Evolutionary conservation across 257 asterid genomes (phyloP).

Genomic region (Gentiana straminea): DNA sequence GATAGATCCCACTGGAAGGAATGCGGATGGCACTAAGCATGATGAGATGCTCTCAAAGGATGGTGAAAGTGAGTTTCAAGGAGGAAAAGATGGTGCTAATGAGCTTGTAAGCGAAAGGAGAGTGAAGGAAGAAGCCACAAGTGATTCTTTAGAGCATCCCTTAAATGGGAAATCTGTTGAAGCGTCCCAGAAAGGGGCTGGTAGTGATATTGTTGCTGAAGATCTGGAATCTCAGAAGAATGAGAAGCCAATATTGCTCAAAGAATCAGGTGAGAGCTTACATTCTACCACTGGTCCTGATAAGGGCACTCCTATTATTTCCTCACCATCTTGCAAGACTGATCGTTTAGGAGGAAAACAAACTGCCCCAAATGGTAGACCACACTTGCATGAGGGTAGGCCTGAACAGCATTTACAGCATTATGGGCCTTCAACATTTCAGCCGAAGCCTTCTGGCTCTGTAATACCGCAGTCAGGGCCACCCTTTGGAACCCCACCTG

Average conservation of each 20-base stretch:
- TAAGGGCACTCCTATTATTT: slow-evolving; percentile 12
- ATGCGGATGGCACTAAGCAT: slow-evolving; percentile 13
- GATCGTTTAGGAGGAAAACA: slow-evolving; percentile 9
- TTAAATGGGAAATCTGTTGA: slow-evolving; percentile 32
- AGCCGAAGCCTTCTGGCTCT: slow-evolving; percentile 19
- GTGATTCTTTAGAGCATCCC: slow-evolving; percentile 23
- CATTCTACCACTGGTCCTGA: slow-evolving; percentile 8
- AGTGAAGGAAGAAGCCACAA: slow-evolving; percentile 24
- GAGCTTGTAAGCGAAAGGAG: slow-evolving; percentile 29
- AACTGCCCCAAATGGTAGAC: background rate
- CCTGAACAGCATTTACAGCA: slow-evolving; percentile 21
- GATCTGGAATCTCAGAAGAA: slow-evolving; percentile 9
- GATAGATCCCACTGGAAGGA: slow-evolving; percentile 11
- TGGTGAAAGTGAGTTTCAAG: slow-evolving; percentile 17
- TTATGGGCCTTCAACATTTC: slow-evolving; percentile 15
- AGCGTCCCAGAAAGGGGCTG: slow-evolving; percentile 16
- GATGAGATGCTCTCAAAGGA: slow-evolving; percentile 10
- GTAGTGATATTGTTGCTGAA: slow-evolving; percentile 4
- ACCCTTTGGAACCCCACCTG: slow-evolving; percentile 23
- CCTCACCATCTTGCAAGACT: slow-evolving; percentile 12
- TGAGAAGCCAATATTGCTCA: slow-evolving; percentile 3
- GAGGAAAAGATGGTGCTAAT: slow-evolving; percentile 29
- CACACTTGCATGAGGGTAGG: slow-evolving; percentile 14
- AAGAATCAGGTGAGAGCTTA: slow-evolving; percentile 15
- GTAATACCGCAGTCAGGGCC: slow-evolving; percentile 11